phyloP scores from a whole-genome alignment of 2,329 filamentous ascomycete species.

The Aspergillus fischeri region DNA sequence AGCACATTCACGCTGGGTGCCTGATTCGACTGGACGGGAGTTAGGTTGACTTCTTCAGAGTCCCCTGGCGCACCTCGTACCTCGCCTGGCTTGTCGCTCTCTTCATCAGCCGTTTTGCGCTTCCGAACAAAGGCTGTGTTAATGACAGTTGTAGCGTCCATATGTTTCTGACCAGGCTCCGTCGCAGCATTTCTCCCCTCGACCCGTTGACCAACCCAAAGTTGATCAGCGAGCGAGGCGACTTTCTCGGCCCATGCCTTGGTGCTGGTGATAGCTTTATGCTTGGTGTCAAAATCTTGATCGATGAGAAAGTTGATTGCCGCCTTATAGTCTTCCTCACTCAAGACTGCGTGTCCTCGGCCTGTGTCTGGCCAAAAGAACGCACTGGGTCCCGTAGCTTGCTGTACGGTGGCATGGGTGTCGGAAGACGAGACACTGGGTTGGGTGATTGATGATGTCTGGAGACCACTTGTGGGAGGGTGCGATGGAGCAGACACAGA shows the following conservation, averaged over 20 bases:
- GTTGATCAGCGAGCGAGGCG: slow-evolving; percentile 34
- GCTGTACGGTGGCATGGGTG: slow-evolving; percentile 1
- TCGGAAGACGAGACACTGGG: neutral
- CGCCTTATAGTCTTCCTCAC: slow-evolving; percentile 37
- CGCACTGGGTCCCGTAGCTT: slow-evolving; percentile 16
- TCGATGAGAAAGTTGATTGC: slow-evolving; percentile 38
- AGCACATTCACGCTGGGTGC: slow-evolving; percentile 33
- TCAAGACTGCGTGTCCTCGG: slow-evolving; percentile 34
- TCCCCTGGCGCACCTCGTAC: slow-evolving; percentile 4
- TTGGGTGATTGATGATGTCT: neutral
- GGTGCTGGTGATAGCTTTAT: slow-evolving; percentile 37
- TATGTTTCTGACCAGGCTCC: slow-evolving; percentile 9
- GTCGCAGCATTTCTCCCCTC: slow-evolving; percentile 24
- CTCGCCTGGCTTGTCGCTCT: slow-evolving; percentile 7
- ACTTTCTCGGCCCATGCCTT: slow-evolving; percentile 40
- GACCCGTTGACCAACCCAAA: slow-evolving; percentile 34
- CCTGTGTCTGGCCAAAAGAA: slow-evolving; percentile 34
- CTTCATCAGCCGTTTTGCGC: slow-evolving; percentile 30
- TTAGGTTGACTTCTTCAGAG: neutral
- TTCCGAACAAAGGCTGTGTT: slow-evolving; percentile 34
- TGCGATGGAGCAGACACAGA: neutral
- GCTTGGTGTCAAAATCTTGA: slow-evolving; percentile 40
- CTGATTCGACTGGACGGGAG: slow-evolving; percentile 6
- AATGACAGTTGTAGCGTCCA: slow-evolving; percentile 22
- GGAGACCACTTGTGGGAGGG: neutral